Conservation (phyloP, 805 yeast genomes). For the Starmerella asiatica region DNA sequence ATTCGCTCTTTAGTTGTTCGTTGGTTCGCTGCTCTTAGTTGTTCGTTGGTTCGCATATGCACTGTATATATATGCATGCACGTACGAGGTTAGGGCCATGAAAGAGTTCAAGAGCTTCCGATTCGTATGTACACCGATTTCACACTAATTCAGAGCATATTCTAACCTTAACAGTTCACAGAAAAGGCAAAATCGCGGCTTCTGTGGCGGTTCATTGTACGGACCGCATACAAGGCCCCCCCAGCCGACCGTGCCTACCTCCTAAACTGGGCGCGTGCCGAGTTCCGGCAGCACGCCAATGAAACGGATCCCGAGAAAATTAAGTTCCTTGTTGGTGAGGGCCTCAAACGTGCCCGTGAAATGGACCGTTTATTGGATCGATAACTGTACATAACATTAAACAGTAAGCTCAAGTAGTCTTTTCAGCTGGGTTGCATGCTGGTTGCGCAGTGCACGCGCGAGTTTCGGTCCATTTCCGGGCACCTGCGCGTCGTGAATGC, state of each 20-base stretch:
- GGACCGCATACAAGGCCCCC: constrained; percentile 24
- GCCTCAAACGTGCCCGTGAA: constrained; percentile 25
- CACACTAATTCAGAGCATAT: not conserved
- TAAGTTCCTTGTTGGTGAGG: constrained; percentile 25
- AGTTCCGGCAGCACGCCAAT: constrained; percentile 22
- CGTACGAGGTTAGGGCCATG: too few species aligned
- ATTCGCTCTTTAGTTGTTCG: too few species aligned
- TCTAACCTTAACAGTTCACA: constrained; percentile 23
- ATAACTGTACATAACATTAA: not conserved
- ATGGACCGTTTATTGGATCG: constrained; percentile 21
- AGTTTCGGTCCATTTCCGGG: not conserved
- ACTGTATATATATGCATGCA: too few species aligned
- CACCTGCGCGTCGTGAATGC: not conserved
- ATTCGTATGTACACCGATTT: constrained; percentile 14
- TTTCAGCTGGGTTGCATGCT: not conserved
- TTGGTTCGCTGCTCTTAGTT: too few species aligned
- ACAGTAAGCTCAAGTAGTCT: not conserved
- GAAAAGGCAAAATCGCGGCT: constrained; percentile 26
- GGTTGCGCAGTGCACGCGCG: not conserved
- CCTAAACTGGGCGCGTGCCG: constrained; percentile 26
- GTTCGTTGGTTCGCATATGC: too few species aligned
- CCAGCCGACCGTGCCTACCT: constrained; percentile 22
- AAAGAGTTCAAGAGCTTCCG: constrained; percentile 17
- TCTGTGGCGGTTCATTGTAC: constrained; percentile 26
- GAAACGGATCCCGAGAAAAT: constrained; percentile 25